These are phyloP conservation scores for Microascus cirrosus DNA, from an alignment of 2,329 filamentous ascomycete genomes.

Conservation along the genomic window DNA sequence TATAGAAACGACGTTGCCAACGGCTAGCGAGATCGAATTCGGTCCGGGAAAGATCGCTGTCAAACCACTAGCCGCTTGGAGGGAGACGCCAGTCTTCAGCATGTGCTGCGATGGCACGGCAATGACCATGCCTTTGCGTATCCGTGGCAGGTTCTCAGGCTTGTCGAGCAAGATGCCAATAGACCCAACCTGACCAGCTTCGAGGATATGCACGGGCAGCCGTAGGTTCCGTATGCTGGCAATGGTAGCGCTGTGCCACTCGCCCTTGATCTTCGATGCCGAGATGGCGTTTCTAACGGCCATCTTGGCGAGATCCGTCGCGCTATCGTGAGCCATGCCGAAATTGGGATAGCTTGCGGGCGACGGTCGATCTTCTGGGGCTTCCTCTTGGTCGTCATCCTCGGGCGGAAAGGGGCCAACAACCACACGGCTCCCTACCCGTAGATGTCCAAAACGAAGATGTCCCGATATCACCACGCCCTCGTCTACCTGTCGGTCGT, in stretches of 20 bases:
- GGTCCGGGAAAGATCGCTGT: constrained; percentile 58
- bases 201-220: constrained; percentile 65
- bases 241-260: constrained; percentile 74
- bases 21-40: constrained; percentile 50
- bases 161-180: constrained; percentile 62
- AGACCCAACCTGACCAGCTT: constrained; percentile 78
- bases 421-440: constrained; percentile 65
- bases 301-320: constrained; percentile 39
- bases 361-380: constrained; percentile 33
- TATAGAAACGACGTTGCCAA: constrained; percentile 64
- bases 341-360: constrained; percentile 31
- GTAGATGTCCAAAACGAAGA: constrained; percentile 66
- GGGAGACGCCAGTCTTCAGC: constrained; percentile 40
- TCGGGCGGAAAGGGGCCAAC: constrained; percentile 67
- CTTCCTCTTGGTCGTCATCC: constrained; percentile 28
- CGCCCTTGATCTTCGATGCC: constrained; percentile 41
- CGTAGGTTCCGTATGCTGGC: constrained; percentile 82
- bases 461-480: constrained; percentile 77
- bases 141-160: constrained; percentile 25
- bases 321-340: constrained; percentile 41
- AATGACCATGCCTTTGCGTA: constrained; percentile 77
- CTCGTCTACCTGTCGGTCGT: constrained; percentile 24
- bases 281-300: constrained; percentile 41
- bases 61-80: constrained; percentile 57
- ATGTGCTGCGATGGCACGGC: constrained; percentile 50